A percentile compares a stretch with the other conserved stretches of the same genome.
Conservation (phyloP, 2,329 filamentous ascomycete genomes). For the Metarhizium anisopliae region DNA sequence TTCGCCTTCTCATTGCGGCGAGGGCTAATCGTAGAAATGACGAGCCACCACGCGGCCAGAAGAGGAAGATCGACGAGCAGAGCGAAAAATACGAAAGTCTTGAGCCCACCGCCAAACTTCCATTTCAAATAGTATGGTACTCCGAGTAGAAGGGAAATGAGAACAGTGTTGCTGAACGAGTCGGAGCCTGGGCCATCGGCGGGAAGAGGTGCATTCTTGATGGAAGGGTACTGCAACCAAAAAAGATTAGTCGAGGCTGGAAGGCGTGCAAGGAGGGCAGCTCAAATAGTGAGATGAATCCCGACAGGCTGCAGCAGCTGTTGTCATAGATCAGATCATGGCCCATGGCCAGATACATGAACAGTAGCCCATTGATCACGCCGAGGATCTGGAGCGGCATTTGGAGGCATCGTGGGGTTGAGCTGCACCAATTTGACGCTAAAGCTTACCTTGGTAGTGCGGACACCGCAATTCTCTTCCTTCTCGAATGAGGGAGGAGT, state of each 20-base stretch:
- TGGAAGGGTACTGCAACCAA: conserved; percentile 43
- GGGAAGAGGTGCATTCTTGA: conserved; percentile 90
- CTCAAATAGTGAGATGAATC: not conserved
- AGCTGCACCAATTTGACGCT: not conserved
- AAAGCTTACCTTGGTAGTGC: conserved; percentile 31
- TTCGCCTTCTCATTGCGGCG: conserved; percentile 89
- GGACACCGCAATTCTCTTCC: conserved; percentile 51
- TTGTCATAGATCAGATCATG: not conserved
- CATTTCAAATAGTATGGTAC: conserved; percentile 76
- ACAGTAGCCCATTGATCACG: too few species aligned
- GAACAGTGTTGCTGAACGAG: conserved; percentile 74
- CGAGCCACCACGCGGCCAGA: conserved; percentile 73
- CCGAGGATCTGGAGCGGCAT: too few species aligned
- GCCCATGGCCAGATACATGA: too few species aligned
- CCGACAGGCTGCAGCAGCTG: not conserved
- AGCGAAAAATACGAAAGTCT: conserved; percentile 79
- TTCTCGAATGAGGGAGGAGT: conserved; percentile 51
- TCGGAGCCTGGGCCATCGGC: conserved; percentile 80
- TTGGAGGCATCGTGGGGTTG: not conserved
- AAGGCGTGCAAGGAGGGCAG: too few species aligned
- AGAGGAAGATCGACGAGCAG: conserved; percentile 72
- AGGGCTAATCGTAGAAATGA: conserved; percentile 70
- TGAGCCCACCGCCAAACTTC: conserved; percentile 81
- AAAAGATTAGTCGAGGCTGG: not conserved
- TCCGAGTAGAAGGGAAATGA: conserved; percentile 59